These are phyloP conservation scores for Tagetes erecta DNA, from an alignment of 129 eudicot genomes.

Conservation along the genomic window DNA sequence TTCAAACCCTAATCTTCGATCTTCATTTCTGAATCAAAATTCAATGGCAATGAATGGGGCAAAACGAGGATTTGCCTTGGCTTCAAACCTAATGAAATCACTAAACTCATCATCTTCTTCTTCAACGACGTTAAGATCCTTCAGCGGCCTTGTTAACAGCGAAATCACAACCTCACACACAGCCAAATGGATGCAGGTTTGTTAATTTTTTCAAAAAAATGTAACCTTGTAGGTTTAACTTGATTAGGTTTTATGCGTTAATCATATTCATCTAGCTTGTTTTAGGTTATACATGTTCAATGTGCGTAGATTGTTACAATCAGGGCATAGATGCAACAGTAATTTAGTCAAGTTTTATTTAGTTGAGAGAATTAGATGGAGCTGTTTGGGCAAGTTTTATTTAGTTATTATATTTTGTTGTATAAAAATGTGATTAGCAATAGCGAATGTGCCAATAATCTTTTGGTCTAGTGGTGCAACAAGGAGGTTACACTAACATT, in stretches of 20 bases:
- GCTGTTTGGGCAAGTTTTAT: no score
- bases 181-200: conserved; percentile 97
- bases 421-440: neutral
- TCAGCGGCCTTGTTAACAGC: conserved; percentile 56
- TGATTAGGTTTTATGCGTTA: neutral
- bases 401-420: neutral
- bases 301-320: no score
- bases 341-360: no score
- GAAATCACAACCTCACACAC: conserved; percentile 83
- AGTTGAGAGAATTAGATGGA: no score
- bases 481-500: no score
- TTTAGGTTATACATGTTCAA: neutral
- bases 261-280: neutral
- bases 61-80: conserved; percentile 46
- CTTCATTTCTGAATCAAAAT: conserved; percentile 8
- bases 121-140: conserved; percentile 39
- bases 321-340: neutral
- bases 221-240: neutral
- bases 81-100: conserved; percentile 54
- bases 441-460: no score
- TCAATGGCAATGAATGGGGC: conserved; percentile 57
- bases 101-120: conserved; percentile 40
- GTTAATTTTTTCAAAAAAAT: neutral
- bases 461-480: no score
- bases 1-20: conserved; percentile 26